A percentile compares a stretch with the other conserved stretches of the same genome.
Conservation (phyloP, 768 basidiomycete species). For the Multifurca ochricompacta region DNA sequence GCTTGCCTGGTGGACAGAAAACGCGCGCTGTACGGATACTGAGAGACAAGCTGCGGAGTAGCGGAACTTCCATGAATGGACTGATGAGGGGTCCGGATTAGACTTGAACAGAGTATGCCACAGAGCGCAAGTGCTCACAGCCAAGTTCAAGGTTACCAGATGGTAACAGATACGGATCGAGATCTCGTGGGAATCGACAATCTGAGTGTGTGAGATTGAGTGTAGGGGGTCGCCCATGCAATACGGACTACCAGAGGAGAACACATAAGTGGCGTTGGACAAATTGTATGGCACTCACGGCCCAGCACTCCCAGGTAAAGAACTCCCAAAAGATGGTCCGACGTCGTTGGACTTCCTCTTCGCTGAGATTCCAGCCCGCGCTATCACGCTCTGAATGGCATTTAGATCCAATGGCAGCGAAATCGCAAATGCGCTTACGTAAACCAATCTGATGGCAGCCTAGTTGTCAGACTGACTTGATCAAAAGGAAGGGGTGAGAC, state of each 20-base stretch:
- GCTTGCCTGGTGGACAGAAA: constrained; percentile 31
- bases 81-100: constrained; percentile 5
- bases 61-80: constrained; percentile 35
- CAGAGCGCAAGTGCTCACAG: constrained; percentile 31
- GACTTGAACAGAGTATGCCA: background rate
- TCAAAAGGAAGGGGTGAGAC: background rate
- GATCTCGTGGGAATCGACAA: constrained; percentile 44
- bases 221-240: constrained; percentile 44
- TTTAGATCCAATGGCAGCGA: background rate
- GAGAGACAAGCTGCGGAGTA: constrained; percentile 41
- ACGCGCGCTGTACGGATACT: constrained; percentile 36
- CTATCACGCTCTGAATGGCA: constrained; percentile 41
- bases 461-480: constrained; percentile 1
- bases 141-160: constrained; percentile 34
- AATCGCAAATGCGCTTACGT: constrained; percentile 31
- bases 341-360: constrained; percentile 39
- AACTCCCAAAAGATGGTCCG: constrained; percentile 48
- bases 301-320: constrained; percentile 42
- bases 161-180: constrained; percentile 27
- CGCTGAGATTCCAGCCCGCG: constrained; percentile 38
- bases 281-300: constrained; percentile 1
- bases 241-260: constrained; percentile 32
- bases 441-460: constrained; percentile 38
- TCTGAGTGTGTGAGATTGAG: constrained; percentile 42
- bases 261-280: background rate